Conservation (phyloP, 2,329 filamentous ascomycete species). For the Venturia effusa region DNA sequence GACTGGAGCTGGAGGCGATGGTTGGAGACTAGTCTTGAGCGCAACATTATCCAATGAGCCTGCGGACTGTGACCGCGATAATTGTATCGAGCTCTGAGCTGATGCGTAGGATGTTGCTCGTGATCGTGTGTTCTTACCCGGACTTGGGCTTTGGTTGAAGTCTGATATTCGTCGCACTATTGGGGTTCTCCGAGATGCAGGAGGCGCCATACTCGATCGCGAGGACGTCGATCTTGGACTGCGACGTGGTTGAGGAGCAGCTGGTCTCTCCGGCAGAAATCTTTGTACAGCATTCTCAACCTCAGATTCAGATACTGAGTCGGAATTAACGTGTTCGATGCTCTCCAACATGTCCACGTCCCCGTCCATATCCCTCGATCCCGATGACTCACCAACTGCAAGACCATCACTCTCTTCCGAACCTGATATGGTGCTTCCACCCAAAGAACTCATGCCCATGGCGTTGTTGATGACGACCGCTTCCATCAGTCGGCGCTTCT, state of each 20-base stretch:
- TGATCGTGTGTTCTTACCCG: neutral
- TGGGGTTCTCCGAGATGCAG: neutral
- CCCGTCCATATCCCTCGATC: neutral
- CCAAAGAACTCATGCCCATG: neutral
- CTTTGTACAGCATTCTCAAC: neutral
- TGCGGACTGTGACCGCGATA: neutral
- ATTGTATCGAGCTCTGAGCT: neutral
- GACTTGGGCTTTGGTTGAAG: neutral
- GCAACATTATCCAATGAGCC: neutral
- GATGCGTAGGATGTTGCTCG: neutral
- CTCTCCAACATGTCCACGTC: constrained; percentile 5
- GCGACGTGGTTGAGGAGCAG: neutral
- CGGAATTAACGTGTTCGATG: neutral
- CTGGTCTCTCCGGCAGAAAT: neutral
- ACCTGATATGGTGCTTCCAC: neutral
- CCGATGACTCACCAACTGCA: neutral
- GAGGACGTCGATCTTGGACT: neutral
- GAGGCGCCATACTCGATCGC: neutral
- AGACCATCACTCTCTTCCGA: neutral
- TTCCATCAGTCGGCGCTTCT: constrained; percentile 2
- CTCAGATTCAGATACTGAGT: neutral
- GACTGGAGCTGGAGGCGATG: neutral
- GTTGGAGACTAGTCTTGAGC: neutral
- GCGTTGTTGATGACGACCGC: neutral
- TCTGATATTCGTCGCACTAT: neutral